A percentile compares a stretch with the other conserved stretches of the same genome.
Evolutionary conservation across 75 land plant genomes (phyloP).

Genomic region (Ceratopteris richardii): DNA sequence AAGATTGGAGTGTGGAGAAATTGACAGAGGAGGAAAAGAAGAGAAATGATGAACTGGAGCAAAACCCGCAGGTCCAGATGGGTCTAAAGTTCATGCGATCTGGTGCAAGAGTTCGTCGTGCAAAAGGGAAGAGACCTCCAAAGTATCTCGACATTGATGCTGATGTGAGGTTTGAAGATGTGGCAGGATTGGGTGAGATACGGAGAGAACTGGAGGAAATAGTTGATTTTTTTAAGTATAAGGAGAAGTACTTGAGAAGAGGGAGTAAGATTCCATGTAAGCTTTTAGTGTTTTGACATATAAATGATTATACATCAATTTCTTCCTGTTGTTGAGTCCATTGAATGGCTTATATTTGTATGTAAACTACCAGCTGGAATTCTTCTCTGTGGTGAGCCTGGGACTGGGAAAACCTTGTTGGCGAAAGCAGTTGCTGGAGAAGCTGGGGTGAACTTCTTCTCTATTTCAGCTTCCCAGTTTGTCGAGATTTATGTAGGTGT

Average conservation of each 20-base stretch:
- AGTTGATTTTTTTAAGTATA: conserved; percentile 85
- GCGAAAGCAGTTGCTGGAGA: conserved; percentile 99
- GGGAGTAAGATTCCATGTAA: conserved; percentile 89
- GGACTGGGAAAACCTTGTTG: conserved; percentile 86
- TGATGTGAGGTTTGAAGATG: conserved; percentile 90
- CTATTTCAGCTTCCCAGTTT: conserved; percentile 97
- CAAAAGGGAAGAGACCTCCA: conserved; percentile 32
- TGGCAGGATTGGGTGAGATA: conserved; percentile 95
- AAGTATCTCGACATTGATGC: conserved; percentile 66
- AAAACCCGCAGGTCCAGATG: conserved; percentile 61
- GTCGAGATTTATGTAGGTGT: conserved; percentile 99
- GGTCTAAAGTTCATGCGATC: conserved; percentile 79
- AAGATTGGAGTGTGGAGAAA: conserved; percentile 13
- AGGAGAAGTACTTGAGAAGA: conserved; percentile 74
- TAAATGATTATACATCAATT: not conserved
- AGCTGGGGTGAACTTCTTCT: conserved; percentile 94
- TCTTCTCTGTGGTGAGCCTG: conserved; percentile 96
- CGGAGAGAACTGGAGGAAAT: conserved; percentile 93
- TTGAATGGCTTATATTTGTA: too few species aligned
- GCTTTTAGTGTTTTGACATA: not conserved
- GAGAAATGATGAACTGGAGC: conserved; percentile 35
- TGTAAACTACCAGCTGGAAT: conserved; percentile 66
- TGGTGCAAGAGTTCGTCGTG: conserved; percentile 75
- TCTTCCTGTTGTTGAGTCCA: too few species aligned
- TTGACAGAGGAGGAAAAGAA: conserved; percentile 39